Base-by-base conservation (phyloP, 768 basidiomycete genomes). In the Dioszegia hungarica region DNA sequence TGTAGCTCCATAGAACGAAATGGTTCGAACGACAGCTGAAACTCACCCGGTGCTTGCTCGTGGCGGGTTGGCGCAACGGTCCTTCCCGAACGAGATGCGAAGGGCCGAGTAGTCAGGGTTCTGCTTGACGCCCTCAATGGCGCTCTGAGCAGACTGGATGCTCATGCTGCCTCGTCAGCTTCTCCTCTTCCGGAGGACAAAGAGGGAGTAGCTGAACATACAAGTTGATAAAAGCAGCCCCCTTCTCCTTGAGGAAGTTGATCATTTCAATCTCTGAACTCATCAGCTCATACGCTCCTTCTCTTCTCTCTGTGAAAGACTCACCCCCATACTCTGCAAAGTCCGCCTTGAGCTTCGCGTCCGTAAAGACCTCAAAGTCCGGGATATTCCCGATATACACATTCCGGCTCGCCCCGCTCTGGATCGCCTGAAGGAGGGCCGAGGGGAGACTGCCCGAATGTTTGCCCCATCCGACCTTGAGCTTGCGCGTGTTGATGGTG, bases 391-490 rank as follows among this genome's bases (percentile, higher is more conserved):
- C 93, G 46, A 97, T 84, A 77, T 97, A 99, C 47, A 99, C 93
- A 72, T 98, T 99, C 56, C 95, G 82, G 14, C 91, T 95, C 1
- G 94, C 91, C 19, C 95, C 95, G 0, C 85, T 82, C 73, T 93
- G 89, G 2, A 99, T 89, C 0, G 90, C 89, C 60, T 93, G 81
- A 27, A 90, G 87, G 36, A 95, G 81, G 1, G 85, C 83, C 15
- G 92, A 87, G 17, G 86, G 83, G 15, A 94, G 80, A 17, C 91
- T 87, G 5, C 91, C 92, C 15, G 90, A 86, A 70, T 89, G 89
- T 82, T 94, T 98, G 56, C 94, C 94, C 95, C 94, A 99, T 44
- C 94, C 93, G 65, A 97, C 85, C 80, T 97, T 98, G 61, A 98
- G 83, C 25, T 92, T 85, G 39, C 93, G 86, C 76, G 91, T 90